Base-by-base conservation (phyloP, 2,329 filamentous ascomycete species). In the Fusarium pininemorale region DNA sequence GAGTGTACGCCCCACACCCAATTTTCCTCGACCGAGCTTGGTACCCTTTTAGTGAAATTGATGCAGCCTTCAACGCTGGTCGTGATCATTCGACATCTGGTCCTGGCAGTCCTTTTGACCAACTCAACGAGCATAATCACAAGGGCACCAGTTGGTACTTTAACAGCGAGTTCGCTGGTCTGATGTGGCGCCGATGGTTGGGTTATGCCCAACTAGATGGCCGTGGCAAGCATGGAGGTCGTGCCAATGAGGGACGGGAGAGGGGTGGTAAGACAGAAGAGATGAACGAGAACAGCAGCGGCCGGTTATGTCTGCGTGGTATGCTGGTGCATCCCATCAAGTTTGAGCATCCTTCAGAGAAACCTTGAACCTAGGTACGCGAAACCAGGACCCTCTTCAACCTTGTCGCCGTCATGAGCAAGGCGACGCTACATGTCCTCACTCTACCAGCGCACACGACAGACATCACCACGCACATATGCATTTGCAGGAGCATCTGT, bases 271-370 rank as follows among this genome's bases (percentile, higher is more conserved):
- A 86, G 76, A 79, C 80, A 24, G 86, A 89, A 76, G 88, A 90
- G 78, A 81, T 84, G 72, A 76, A 80, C 41, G 74, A 81, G 11
- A 78, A 78, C 22, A 83, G 83, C 73, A 87, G 83, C 14, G 93
- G 93, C 28, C 87, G 94, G 56, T 90, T 96, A 87, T 97, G 94
- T 82, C 83, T 96, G 78, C 90, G 93, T 54, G 93, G 91, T 72
- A 93, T 96, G 89, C 83, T 96, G 74, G 82, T 96, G 74, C 94
- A 97, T 85, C 94, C 94, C 2, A 90, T 96, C 77, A 97, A 97
- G 84, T 87, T 84, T 80, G 88, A 90, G 79, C 84, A 86, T 72
- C 87, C 87, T 28, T 80, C 79, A n/a, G 86, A 88, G 70, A 76
- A 78, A 74, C 73, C 71, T 38, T 78, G 73, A 72, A 45, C 47